Percentiles rank a stretch among this genome's conserved stretches.
These are phyloP conservation scores for Aspergillus cavernicola DNA, from an alignment of 495 filamentous ascomycete genomes.

Conservation along the genomic window DNA sequence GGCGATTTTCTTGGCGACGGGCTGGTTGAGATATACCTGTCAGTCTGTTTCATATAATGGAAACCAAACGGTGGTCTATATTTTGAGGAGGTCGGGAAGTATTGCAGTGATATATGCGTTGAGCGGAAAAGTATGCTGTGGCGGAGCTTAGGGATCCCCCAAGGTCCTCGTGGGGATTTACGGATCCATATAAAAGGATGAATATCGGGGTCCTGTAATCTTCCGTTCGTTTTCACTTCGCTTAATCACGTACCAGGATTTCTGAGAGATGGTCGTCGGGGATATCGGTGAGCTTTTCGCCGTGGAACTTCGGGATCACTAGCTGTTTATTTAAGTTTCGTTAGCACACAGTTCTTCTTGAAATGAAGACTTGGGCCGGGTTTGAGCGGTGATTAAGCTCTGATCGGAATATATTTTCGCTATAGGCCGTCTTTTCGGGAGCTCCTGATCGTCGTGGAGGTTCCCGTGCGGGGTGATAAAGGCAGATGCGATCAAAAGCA, in stretches of 20 bases:
- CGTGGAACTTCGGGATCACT: slow-evolving; percentile 94
- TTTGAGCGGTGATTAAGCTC: not conserved
- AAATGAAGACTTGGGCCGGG: not conserved
- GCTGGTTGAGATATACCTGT: slow-evolving; percentile 39
- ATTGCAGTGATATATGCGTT: not conserved
- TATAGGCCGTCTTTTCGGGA: not conserved
- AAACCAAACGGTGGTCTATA: too few relatives aligned
- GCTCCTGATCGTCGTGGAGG: not conserved
- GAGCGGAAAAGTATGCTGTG: not conserved
- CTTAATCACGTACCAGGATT: slow-evolving; percentile 59
- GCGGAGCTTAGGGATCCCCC: slow-evolving; percentile 7
- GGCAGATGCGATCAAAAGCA: not conserved
- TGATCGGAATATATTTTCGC: too few relatives aligned
- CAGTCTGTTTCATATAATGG: too few relatives aligned
- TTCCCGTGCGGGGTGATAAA: slow-evolving; percentile 19
- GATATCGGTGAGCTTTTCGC: slow-evolving; percentile 86
- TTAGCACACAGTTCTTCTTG: not conserved
- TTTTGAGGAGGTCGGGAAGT: not conserved
- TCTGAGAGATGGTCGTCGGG: slow-evolving; percentile 85
- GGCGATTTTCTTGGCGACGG: slow-evolving; percentile 84
- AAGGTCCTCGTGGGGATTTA: slow-evolving; percentile 18
- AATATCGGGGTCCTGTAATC: not conserved
- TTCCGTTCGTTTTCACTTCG: not conserved
- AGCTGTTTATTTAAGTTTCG: slow-evolving; percentile 53
- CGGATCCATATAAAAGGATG: not conserved